phyloP scores from a whole-genome alignment of 2,329 filamentous ascomycete species.

The Periconia sp. region DNA sequence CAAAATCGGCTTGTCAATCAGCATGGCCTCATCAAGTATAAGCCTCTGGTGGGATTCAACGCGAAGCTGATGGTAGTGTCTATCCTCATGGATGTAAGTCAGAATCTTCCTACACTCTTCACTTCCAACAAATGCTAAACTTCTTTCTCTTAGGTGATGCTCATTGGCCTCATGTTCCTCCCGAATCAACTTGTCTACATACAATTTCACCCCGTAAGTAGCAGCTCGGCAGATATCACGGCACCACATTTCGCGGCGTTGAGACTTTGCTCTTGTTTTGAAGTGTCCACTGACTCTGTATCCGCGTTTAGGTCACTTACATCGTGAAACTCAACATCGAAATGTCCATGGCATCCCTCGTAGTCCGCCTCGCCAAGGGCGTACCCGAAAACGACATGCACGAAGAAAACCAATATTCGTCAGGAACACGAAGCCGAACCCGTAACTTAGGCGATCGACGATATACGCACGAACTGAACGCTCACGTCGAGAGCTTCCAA shows the following conservation, averaged over 20 bases:
- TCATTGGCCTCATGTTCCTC: conserved; percentile 46
- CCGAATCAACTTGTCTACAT: conserved; percentile 41
- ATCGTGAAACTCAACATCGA: conserved; percentile 50
- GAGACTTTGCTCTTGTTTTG: too few species aligned
- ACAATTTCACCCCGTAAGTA: conserved; percentile 41
- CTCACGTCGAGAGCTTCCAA: conserved; percentile 21
- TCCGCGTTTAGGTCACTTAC: conserved; percentile 33
- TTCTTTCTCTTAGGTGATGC: conserved; percentile 22
- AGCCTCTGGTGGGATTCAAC: conserved; percentile 45
- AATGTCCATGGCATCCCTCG: conserved; percentile 48
- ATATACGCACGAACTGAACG: not conserved
- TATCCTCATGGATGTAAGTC: conserved; percentile 45
- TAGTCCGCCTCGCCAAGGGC: conserved; percentile 39
- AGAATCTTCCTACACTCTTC: not conserved
- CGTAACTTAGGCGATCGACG: conserved; percentile 3
- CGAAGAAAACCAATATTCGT: conserved; percentile 14
- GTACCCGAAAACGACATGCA: conserved; percentile 30
- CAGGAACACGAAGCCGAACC: conserved; percentile 9
- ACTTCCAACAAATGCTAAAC: not conserved
- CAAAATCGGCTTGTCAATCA: conserved; percentile 41
- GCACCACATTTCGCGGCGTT: too few species aligned
- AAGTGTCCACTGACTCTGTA: too few species aligned
- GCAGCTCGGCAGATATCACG: too few species aligned
- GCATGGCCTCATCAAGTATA: conserved; percentile 46
- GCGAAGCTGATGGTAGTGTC: conserved; percentile 44